These are phyloP conservation scores for Nannizziopsis barbatae DNA, from an alignment of 2,329 filamentous ascomycete species.

Conservation along the genomic window DNA sequence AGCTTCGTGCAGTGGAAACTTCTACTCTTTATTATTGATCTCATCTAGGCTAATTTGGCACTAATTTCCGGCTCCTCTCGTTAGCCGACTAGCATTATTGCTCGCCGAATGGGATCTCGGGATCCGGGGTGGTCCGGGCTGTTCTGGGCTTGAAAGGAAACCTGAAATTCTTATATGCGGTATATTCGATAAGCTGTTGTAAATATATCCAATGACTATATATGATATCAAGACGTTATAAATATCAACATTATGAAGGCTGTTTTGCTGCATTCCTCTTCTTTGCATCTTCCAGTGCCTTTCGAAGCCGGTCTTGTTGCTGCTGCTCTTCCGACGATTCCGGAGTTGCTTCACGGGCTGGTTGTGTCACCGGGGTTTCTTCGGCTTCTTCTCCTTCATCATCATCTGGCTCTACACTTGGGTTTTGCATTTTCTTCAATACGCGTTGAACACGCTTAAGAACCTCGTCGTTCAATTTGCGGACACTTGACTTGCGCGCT, in stretches of 20 bases:
- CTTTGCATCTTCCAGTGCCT: constrained; percentile 45
- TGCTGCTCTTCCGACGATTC: constrained; percentile 21
- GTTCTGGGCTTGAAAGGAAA: too few relatives aligned
- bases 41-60: too few relatives aligned
- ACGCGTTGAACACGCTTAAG: constrained; percentile 13
- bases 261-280: constrained; percentile 39
- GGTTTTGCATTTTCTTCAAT: constrained; percentile 25
- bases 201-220: too few relatives aligned
- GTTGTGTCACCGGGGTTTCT: background rate
- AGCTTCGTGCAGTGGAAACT: too few relatives aligned
- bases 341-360: background rate
- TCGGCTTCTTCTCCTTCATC: background rate
- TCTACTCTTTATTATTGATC: too few relatives aligned
- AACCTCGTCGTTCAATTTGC: constrained; percentile 28
- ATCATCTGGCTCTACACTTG: constrained; percentile 9
- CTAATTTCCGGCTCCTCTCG: too few relatives aligned
- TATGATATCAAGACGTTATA: background rate
- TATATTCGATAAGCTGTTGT: too few relatives aligned
- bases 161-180: too few relatives aligned
- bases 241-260: background rate
- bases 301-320: constrained; percentile 39
- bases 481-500: constrained; percentile 34
- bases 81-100: too few relatives aligned
- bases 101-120: too few relatives aligned
- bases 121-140: too few relatives aligned